Base-by-base conservation (phyloP, 352 stramenopile genomes). In the Peronosclerospora sorghi region DNA sequence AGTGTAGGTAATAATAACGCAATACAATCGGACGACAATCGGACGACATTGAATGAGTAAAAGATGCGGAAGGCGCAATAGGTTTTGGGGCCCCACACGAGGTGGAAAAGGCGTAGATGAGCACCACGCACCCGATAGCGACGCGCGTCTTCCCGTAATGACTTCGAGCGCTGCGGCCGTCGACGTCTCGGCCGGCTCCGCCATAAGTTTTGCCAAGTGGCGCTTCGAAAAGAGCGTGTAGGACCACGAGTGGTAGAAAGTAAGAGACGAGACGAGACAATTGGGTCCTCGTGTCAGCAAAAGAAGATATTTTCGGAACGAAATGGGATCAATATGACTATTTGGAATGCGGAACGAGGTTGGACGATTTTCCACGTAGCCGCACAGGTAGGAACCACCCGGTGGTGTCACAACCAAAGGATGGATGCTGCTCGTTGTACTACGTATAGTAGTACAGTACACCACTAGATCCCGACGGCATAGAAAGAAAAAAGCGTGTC, bases 11-110 rank as follows among this genome's bases (percentile, higher is more conserved):
- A 26, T 26, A 6, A 26, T 26, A 51, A 54, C 35, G 84, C 74
- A 8, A 86, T 32, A 53, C 47, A 61, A 54, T 32, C 8, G 49
- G 20, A 62, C 44, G 29, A 58, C 48, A 57, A 28, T 18, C 35
- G 23, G 29, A 45, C 20, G 21, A 41, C 30, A 30, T 17, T 14
- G 18, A 12, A 32, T 57, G 54, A 62, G 48, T 30, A 46, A 45
- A 46, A 8, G 42, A 23, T 32, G 17, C 13, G 24, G 10, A 45
- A 34, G n/a, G n/a, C 13, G 38, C 17, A 13, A 32, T 26, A 26
- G 18, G 29, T 20, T 34, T 43, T n/a, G 48, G 35, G 21, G 53
- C 12, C 35, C 34, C 10, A 26, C 21, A 26, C 3, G 21, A 26
- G 21, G 21, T 12, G 5, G 17, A 14, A 42, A 27, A 41, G 13